Conservation (phyloP, 2,329 filamentous ascomycete genomes). For the Aulographum hederae region DNA sequence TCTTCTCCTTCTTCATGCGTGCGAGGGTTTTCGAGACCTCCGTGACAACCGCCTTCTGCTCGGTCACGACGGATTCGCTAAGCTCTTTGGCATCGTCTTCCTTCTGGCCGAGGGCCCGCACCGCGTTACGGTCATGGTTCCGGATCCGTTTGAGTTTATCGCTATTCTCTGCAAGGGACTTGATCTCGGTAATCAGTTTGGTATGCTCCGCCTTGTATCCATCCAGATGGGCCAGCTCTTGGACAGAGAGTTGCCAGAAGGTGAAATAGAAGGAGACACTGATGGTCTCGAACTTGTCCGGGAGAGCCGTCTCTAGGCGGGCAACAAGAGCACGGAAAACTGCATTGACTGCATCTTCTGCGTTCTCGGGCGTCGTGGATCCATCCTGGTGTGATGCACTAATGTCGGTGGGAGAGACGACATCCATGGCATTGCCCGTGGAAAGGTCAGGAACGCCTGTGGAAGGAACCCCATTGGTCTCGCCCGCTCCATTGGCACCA, state of each 20-base stretch:
- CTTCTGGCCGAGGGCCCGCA: not conserved
- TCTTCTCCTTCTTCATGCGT: constrained; percentile 45
- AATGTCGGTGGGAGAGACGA: not conserved
- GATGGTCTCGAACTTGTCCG: constrained; percentile 49
- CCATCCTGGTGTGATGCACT: constrained; percentile 1
- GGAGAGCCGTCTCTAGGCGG: constrained; percentile 42
- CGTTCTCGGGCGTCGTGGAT: not conserved
- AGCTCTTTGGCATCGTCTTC: not conserved
- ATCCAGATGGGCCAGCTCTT: constrained; percentile 63
- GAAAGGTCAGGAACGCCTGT: not conserved
- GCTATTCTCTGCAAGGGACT: no score
- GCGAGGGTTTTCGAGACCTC: constrained; percentile 45
- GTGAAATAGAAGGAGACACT: constrained; percentile 70
- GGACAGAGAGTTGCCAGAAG: constrained; percentile 89
- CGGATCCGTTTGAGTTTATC: not conserved
- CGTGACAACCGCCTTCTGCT: constrained; percentile 52
- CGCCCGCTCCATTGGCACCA: not conserved
- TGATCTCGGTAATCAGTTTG: not conserved
- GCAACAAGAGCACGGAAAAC: constrained; percentile 59
- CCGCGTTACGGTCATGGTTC: not conserved
- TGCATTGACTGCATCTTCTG: constrained; percentile 33
- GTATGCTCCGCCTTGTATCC: constrained; percentile 62
- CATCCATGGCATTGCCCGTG: not conserved
- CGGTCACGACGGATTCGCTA: constrained; percentile 22
- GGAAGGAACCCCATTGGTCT: constrained; percentile 2